Evolutionary conservation across 345 rosid species (phyloP).

Genomic region (Pistacia integerrima): DNA sequence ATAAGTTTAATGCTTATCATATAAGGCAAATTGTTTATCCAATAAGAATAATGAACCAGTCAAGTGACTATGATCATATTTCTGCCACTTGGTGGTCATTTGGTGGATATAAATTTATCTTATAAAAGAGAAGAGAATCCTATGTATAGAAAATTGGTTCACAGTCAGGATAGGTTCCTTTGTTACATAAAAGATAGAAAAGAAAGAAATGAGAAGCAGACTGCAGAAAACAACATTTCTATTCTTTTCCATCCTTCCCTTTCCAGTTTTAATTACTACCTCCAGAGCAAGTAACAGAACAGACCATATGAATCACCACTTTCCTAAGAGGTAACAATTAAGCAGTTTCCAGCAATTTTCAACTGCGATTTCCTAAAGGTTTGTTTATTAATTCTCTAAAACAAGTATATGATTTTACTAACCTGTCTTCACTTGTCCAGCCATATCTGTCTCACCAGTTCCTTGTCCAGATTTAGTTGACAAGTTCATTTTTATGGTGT

Average conservation of each 20-base stretch:
- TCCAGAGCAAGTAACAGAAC: background rate
- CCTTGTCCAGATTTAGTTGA: constrained; percentile 45
- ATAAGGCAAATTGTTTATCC: background rate
- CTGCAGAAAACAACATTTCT: background rate
- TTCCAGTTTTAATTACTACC: background rate
- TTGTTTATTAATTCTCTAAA: background rate
- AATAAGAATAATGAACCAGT: background rate
- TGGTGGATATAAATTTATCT: background rate
- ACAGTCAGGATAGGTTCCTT: background rate
- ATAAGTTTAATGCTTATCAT: background rate
- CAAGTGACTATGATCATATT: background rate
- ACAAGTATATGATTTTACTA: constrained; percentile 27
- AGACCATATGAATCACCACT: background rate
- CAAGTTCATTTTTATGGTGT: constrained; percentile 32
- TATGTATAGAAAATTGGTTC: background rate
- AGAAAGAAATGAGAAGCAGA: background rate
- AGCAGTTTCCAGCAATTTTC: background rate
- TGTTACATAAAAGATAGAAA: constrained; percentile 3
- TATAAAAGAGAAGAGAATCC: background rate
- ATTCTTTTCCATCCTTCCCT: background rate
- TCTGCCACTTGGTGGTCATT: no score
- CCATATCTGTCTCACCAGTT: constrained; percentile 46
- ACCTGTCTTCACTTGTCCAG: constrained; percentile 85
- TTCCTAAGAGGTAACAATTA: background rate
- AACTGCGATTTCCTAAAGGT: background rate